phyloP scores from a whole-genome alignment of 2,329 filamentous ascomycete genomes.

The Truncatella angustata region DNA sequence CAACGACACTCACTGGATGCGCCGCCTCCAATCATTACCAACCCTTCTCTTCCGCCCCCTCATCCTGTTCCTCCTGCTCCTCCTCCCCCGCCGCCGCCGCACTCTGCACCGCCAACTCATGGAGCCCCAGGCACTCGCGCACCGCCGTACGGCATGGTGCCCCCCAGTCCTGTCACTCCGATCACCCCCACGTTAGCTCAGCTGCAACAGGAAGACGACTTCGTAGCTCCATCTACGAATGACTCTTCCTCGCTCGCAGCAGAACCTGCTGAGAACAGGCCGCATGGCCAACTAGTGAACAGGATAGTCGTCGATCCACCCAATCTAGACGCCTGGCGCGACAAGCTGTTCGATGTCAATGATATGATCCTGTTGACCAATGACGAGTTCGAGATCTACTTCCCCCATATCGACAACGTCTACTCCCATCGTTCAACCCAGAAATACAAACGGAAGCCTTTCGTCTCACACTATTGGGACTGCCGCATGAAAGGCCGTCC shows the following conservation, averaged over 20 bases:
- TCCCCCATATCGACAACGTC: constrained; percentile 80
- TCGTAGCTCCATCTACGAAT: constrained; percentile 22
- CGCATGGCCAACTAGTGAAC: constrained; percentile 50
- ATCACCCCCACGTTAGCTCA: constrained; percentile 29
- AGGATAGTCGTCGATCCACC: constrained; percentile 66
- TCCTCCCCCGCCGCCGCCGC: constrained; percentile 33
- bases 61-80: no score
- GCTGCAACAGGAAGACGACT: constrained; percentile 35
- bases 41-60: constrained; percentile 32
- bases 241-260: constrained; percentile 20
- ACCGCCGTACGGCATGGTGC: constrained; percentile 48
- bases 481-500: constrained; percentile 78
- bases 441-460: constrained; percentile 77
- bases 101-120: constrained; percentile 27
- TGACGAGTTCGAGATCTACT: constrained; percentile 79
- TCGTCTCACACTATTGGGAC: constrained; percentile 82
- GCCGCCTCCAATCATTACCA: constrained; percentile 19
- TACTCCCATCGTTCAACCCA: constrained; percentile 84
- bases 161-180: constrained; percentile 31
- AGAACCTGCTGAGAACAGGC: constrained; percentile 38
- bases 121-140: background rate
- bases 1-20: constrained; percentile 19
- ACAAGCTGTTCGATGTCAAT: constrained; percentile 73
- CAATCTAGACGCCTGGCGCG: constrained; percentile 66
- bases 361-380: constrained; percentile 70